Evolutionary conservation across 441 rosid genomes (phyloP).

Genomic region (Jatropha multifida): DNA sequence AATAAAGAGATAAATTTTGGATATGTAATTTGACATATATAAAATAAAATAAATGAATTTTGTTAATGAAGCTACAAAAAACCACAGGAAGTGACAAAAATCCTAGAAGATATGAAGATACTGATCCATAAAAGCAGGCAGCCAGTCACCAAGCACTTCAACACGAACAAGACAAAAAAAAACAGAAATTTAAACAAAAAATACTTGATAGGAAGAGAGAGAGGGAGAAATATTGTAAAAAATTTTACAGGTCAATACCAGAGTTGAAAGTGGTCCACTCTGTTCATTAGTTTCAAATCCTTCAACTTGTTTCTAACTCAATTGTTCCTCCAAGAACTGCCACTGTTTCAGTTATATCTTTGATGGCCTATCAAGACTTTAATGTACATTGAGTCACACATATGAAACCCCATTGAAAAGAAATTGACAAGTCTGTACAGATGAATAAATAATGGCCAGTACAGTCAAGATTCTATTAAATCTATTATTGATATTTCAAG

Average conservation of each 20-base stretch:
- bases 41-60: not conserved
- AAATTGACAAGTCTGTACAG: not conserved
- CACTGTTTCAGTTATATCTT: not conserved
- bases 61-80: not conserved
- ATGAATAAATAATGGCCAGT: not conserved
- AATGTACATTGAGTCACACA: not conserved
- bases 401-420: not conserved
- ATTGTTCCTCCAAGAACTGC: not conserved
- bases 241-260: not conserved
- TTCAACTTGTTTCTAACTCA: not conserved
- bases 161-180: not conserved
- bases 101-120: not conserved
- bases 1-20: constrained; percentile 7
- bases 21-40: not conserved
- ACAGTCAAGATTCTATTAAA: not conserved
- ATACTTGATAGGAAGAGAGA: not conserved
- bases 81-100: constrained; percentile 8
- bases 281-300: too few species aligned
- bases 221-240: not conserved
- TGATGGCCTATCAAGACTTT: not conserved
- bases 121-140: constrained; percentile 5
- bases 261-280: not conserved
- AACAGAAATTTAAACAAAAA: not conserved
- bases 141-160: not conserved
- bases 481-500: not conserved